Evolutionary conservation across 208 protist genomes (phyloP).

Genomic region (Leishmania martiniquensis): DNA sequence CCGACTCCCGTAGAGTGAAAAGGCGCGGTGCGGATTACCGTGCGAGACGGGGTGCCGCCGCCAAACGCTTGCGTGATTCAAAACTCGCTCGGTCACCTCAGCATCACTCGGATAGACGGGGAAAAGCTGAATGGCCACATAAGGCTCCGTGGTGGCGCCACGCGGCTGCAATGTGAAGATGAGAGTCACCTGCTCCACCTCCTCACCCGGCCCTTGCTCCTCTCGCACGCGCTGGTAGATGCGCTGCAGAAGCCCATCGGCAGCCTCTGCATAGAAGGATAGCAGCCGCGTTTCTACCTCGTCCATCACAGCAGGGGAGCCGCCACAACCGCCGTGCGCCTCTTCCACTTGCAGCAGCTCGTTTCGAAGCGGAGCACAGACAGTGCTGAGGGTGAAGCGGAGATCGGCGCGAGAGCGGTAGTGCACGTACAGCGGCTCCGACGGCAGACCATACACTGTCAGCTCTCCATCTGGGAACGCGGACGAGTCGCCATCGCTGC

Average conservation of each 20-base stretch:
- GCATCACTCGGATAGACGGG: slow-evolving; percentile 13
- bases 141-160: background rate
- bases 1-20: slow-evolving; percentile 18
- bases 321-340: background rate
- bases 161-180: slow-evolving; percentile 12
- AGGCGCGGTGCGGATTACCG: slow-evolving; percentile 29
- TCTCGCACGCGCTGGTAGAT: slow-evolving; percentile 21
- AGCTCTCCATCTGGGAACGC: slow-evolving; percentile 43
- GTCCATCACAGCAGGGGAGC: background rate
- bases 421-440: slow-evolving; percentile 46
- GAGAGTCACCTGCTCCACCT: slow-evolving; percentile 17
- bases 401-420: slow-evolving; percentile 52
- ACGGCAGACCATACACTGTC: slow-evolving; percentile 38
- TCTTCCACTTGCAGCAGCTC: slow-evolving; percentile 6
- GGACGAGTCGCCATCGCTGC: background rate
- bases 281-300: slow-evolving; percentile 17
- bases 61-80: slow-evolving; percentile 12
- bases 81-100: slow-evolving; percentile 9
- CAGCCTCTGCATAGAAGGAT: slow-evolving; percentile 8
- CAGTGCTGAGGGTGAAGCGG: slow-evolving; percentile 38
- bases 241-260: slow-evolving; percentile 9
- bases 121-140: slow-evolving; percentile 29
- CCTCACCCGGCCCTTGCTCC: background rate
- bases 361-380: slow-evolving; percentile 4
- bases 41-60: background rate